Evolutionary conservation across 169 alveolate genomes (phyloP).

Genomic region (Sarcocystis neurona): DNA sequence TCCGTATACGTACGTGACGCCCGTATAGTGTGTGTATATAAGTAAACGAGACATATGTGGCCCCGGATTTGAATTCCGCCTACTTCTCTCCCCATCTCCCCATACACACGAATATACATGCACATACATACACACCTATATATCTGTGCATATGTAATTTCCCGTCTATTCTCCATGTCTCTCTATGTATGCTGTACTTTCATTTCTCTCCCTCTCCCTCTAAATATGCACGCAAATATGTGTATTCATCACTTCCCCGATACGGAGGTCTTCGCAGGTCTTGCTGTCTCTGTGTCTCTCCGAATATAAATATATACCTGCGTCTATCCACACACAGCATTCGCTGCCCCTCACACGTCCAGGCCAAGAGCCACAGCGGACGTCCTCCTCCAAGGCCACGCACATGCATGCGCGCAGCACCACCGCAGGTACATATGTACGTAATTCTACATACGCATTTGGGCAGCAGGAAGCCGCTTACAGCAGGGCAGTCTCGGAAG

Average conservation of each 20-base stretch:
- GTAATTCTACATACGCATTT: neutral
- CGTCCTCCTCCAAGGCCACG: slow-evolving; percentile 7
- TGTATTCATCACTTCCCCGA: neutral
- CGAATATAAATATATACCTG: neutral
- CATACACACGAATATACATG: no score
- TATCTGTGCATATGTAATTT: no score
- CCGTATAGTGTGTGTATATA: no score
- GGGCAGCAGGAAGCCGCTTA: no score
- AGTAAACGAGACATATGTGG: no score
- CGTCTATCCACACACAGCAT: neutral
- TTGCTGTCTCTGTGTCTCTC: neutral
- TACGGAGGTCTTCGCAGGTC: neutral
- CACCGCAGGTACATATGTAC: neutral
- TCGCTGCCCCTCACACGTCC: neutral
- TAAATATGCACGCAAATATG: no score
- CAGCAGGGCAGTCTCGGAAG: slow-evolving; percentile 27
- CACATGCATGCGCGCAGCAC: neutral
- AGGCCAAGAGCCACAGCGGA: neutral
- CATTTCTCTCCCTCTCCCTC: neutral
- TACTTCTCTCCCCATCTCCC: no score
- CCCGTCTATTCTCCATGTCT: neutral
- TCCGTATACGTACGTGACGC: no score
- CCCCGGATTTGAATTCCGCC: no score
- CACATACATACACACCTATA: no score
- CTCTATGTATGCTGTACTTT: neutral